Base-by-base conservation (phyloP, 2,329 filamentous ascomycete species). In the Aspergillus sergii region DNA sequence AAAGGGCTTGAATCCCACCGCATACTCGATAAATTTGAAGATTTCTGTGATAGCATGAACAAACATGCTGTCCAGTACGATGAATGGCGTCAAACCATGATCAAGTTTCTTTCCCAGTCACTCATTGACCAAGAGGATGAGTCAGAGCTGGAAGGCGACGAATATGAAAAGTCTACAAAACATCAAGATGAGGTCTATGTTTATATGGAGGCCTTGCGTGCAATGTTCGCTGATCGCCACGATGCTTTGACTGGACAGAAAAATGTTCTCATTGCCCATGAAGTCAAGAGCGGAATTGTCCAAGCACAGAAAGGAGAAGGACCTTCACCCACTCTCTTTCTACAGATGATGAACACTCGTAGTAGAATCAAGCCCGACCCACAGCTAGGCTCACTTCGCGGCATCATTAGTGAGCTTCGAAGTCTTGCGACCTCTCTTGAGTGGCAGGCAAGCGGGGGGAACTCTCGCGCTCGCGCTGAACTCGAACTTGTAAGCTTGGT, bases 111-210 rank as follows among this genome's bases (percentile, higher is more conserved):
- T 11, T 79, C 91, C 12, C 85, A 88, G 64, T 88, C 92, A 0
- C 83, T 98, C 1, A 88, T 98, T 21, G 95, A 98, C 69, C 89
- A 95, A 72, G 93, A 96, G 46, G 88, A 88, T 19, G 82, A 81
- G n/a, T 78, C 85, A 11, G 92, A 96, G 62, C 85, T 88, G 2
- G 94, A 93, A 12, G 95, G 95, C 28, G 90, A 97, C 63, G 95
- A 98, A 75, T 95, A 97, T 66, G 91, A 93, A 68, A 87, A 91
- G 36, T 96, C 94, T 0, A 92, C 93, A 0, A 92, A 92, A 75
- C 86, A 90, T 53, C 94, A 98, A 78, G 94, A 97, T 65, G 89
- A 96, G 73, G 86, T 97, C 48, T 92, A 94, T 77, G 91, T 91
- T 8, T 96, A 96, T 72, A 90, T 96, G 62, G 89, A 93, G 73